A percentile compares a stretch with the other conserved stretches of the same genome.
phyloP scores from a whole-genome alignment of 225 moss, liverwort and hornwort genomes.

The Bryoerythrophyllum caledonicum region DNA sequence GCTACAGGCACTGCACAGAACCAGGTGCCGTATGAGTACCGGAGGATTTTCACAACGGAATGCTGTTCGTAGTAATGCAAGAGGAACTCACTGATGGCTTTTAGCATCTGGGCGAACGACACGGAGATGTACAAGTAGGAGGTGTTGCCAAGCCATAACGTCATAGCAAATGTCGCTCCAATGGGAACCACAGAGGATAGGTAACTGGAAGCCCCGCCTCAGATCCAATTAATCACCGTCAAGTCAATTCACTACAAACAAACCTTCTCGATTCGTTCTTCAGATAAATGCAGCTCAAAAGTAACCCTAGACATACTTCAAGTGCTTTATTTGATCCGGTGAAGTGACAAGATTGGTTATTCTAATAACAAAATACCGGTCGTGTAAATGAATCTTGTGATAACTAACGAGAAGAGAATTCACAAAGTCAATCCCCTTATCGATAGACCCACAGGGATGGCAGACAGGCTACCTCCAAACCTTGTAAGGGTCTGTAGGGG shows the following conservation, averaged over 20 bases:
- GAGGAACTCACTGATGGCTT: conserved; percentile 58
- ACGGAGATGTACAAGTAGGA: conserved; percentile 72
- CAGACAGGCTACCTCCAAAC: conserved; percentile 44
- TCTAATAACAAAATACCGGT: neutral
- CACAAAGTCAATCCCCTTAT: neutral
- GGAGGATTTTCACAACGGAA: conserved; percentile 4
- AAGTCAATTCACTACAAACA: conserved; percentile 3
- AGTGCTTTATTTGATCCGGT: neutral
- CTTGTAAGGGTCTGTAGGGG: conserved; percentile 40
- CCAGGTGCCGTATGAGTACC: conserved; percentile 19
- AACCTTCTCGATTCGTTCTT: neutral
- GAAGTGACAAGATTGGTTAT: neutral
- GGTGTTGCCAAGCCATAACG: conserved; percentile 72
- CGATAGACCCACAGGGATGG: conserved; percentile 22
- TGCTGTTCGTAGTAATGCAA: conserved; percentile 8
- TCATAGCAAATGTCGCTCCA: conserved; percentile 67
- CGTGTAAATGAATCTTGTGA: neutral
- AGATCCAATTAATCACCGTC: conserved; percentile 5
- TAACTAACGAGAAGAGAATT: neutral
- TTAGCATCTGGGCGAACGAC: conserved; percentile 72
- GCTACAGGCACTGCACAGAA: conserved; percentile 67
- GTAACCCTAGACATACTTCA: neutral
- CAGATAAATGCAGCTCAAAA: neutral
- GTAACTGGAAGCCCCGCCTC: conserved; percentile 41
- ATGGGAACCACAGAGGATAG: conserved; percentile 61